Evolutionary conservation across 176 grass and related monocot genomes (phyloP).

Genomic region (Zoysia pacifica): DNA sequence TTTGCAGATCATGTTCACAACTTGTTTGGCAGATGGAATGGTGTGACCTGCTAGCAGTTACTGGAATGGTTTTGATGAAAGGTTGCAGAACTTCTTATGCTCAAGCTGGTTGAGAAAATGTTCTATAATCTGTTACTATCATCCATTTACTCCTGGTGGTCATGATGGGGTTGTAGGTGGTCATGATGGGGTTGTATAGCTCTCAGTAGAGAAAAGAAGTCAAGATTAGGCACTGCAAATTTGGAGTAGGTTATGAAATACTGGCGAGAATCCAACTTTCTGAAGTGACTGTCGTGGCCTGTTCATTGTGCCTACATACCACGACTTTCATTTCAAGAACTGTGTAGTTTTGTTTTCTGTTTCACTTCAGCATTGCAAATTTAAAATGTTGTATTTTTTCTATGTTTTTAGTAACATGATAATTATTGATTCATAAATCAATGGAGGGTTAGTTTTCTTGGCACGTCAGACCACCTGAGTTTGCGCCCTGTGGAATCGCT

Average conservation of each 20-base stretch:
- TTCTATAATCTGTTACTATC: conserved; percentile 44
- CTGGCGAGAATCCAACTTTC: conserved; percentile 41
- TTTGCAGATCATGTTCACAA: conserved; percentile 30
- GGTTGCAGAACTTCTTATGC: conserved; percentile 30
- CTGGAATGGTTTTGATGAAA: conserved; percentile 16
- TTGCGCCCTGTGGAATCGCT: background rate
- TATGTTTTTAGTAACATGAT: background rate
- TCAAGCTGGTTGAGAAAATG: conserved; percentile 33
- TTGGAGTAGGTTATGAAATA: conserved; percentile 39
- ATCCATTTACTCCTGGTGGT: conserved; percentile 31
- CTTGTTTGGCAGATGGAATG: conserved; percentile 25
- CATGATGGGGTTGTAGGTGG: conserved; percentile 25
- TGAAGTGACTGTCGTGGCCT: conserved; percentile 17
- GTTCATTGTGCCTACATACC: conserved; percentile 29
- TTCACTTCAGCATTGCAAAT: conserved; percentile 6
- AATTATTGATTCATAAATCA: conserved; percentile 28
- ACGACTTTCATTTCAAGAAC: conserved; percentile 18
- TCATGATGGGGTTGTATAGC: conserved; percentile 31
- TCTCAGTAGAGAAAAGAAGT: conserved; percentile 36
- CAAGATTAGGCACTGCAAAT: conserved; percentile 43
- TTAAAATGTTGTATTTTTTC: conserved; percentile 9
- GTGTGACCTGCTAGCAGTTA: conserved; percentile 20
- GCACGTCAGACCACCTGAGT: background rate
- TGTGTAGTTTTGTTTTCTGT: conserved; percentile 18
- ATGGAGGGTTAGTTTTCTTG: background rate